phyloP scores from a whole-genome alignment of 495 filamentous ascomycete genomes.

The Penicillium herquei region DNA sequence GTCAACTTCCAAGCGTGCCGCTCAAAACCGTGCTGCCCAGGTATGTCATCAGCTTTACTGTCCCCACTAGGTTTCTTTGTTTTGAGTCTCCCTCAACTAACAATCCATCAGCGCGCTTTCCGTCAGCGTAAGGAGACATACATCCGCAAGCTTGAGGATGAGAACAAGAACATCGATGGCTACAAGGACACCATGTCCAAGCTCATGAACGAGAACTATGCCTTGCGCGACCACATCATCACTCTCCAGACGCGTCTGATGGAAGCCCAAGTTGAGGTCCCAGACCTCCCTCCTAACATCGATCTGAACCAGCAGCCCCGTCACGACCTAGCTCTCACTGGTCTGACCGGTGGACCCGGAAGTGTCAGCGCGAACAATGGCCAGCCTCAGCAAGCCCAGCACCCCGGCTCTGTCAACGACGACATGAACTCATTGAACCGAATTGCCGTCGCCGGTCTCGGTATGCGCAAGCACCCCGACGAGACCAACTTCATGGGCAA shows the following conservation, averaged over 20 bases:
- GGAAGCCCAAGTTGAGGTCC: slow-evolving; percentile 77
- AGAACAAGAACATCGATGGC: slow-evolving; percentile 71
- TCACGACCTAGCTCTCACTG: slow-evolving; percentile 27
- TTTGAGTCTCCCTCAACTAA: neutral
- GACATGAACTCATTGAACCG: slow-evolving; percentile 48
- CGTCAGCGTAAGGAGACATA: slow-evolving; percentile 97
- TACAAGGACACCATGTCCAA: slow-evolving; percentile 70
- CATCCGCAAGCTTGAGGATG: slow-evolving; percentile 93
- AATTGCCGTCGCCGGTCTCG: slow-evolving; percentile 45
- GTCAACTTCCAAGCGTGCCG: slow-evolving; percentile 91
- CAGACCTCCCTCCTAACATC: slow-evolving; percentile 71
- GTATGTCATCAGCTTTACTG: slow-evolving; percentile 47
- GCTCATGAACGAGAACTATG: slow-evolving; percentile 83
- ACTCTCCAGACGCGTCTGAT: slow-evolving; percentile 85
- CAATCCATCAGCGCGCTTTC: slow-evolving; percentile 73
- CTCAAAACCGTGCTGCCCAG: slow-evolving; percentile 96
- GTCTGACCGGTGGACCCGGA: slow-evolving; percentile 12
- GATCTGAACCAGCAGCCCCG: slow-evolving; percentile 47
- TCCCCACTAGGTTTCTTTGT: neutral
- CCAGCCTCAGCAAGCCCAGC: slow-evolving; percentile 31
- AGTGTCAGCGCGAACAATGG: slow-evolving; percentile 11
- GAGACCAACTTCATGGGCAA: slow-evolving; percentile 32
- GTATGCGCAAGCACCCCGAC: slow-evolving; percentile 47
- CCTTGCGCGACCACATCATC: slow-evolving; percentile 87
- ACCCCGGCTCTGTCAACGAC: slow-evolving; percentile 32